Evolutionary conservation across 768 basidiomycete genomes (phyloP).

Genomic region (Psilocybe tampanensis): DNA sequence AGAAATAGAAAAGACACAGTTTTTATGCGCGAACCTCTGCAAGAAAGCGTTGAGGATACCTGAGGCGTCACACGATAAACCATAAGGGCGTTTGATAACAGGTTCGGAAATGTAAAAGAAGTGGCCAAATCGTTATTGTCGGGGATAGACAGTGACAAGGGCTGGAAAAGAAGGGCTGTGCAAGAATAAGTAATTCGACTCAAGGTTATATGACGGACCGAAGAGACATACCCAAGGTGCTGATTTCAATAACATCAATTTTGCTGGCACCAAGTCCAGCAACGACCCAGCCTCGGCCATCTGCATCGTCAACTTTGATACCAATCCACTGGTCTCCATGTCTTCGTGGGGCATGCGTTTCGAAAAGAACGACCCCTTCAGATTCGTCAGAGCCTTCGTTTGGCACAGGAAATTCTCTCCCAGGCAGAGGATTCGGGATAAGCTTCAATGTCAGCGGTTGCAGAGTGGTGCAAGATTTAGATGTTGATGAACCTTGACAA

Average conservation of each 20-base stretch:
- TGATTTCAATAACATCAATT: constrained; percentile 31
- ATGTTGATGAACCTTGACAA: constrained; percentile 37
- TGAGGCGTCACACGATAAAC: constrained; percentile 60
- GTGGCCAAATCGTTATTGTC: constrained; percentile 38
- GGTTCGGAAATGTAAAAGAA: constrained; percentile 51
- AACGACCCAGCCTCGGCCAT: constrained; percentile 62
- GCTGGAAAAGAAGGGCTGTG: constrained; percentile 43
- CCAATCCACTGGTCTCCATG: constrained; percentile 45
- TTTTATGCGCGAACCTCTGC: constrained; percentile 34
- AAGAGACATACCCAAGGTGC: constrained; percentile 46
- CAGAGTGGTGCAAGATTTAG: constrained; percentile 40
- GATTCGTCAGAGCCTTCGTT: constrained; percentile 74
- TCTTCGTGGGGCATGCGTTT: constrained; percentile 33
- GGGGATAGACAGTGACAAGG: constrained; percentile 35
- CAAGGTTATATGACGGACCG: not conserved
- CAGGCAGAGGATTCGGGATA: constrained; percentile 61
- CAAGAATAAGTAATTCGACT: constrained; percentile 7
- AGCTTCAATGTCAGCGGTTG: constrained; percentile 55
- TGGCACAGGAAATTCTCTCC: constrained; percentile 62
- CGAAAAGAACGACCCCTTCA: constrained; percentile 70
- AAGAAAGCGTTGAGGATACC: constrained; percentile 28
- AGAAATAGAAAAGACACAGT: constrained; percentile 6
- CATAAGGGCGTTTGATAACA: constrained; percentile 62
- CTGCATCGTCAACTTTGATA: constrained; percentile 50
- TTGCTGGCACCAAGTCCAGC: constrained; percentile 49